phyloP scores from a whole-genome alignment of 2,329 filamentous ascomycete genomes.

The Purpureocillium lavendulum region DNA sequence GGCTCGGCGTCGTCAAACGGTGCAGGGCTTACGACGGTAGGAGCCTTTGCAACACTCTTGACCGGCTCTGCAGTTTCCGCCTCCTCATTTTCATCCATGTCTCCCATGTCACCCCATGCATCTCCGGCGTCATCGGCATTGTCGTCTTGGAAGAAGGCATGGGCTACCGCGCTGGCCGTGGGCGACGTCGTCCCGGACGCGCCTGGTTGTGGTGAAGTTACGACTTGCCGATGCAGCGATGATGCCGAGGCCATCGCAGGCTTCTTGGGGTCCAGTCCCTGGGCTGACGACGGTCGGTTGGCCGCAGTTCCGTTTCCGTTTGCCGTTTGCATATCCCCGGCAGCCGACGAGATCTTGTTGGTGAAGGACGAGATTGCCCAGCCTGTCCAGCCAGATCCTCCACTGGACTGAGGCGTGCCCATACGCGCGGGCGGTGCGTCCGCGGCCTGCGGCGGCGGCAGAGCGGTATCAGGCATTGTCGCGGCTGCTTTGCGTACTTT shows the following conservation, averaged over 20 bases:
- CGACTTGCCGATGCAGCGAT: constrained; percentile 49
- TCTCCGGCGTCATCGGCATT: constrained; percentile 57
- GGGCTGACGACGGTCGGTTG: constrained; percentile 25
- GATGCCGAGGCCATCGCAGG: constrained; percentile 43
- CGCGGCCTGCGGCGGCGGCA: constrained; percentile 56
- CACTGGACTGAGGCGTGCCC: constrained; percentile 64
- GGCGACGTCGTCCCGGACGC: constrained; percentile 41
- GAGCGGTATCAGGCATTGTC: constrained; percentile 69
- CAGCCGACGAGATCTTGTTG: constrained; percentile 78
- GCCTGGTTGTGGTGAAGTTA: constrained; percentile 41
- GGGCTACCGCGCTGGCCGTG: constrained; percentile 31
- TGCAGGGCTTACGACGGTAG: constrained; percentile 26
- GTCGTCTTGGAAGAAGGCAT: constrained; percentile 46
- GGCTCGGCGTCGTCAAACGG: constrained; percentile 82
- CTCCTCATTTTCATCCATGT: constrained; percentile 47
- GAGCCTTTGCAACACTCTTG: constrained; percentile 16
- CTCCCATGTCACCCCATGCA: constrained; percentile 68
- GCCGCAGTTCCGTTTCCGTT: constrained; percentile 35
- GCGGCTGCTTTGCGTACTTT: constrained; percentile 72
- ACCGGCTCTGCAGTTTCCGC: constrained; percentile 23
- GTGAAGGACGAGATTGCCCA: constrained; percentile 99
- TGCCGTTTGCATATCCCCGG: constrained; percentile 71
- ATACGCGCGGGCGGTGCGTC: constrained; percentile 58
- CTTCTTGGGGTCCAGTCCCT: too few species aligned
- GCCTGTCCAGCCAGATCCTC: constrained; percentile 64